Evolutionary conservation across 2,329 filamentous ascomycete genomes (phyloP), one percentile per base, ranked within the genome.

Genomic region (Claviceps sp.): DNA sequence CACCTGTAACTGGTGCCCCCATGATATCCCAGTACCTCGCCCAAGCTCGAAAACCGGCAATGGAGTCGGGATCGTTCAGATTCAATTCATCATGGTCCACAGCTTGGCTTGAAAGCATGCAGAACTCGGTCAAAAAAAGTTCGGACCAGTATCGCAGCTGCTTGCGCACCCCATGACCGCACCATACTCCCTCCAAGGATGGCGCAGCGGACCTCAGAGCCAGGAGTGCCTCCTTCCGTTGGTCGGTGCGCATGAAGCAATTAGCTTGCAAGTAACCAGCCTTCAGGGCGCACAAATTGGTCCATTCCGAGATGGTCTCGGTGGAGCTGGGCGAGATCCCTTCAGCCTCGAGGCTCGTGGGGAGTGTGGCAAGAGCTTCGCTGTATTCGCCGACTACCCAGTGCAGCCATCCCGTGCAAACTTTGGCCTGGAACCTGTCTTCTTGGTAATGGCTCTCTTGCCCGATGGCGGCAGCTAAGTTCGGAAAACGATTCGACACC

Each of bases 371-470:
- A 43, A 78, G 67, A 39, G 84, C 83, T 43, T 79, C 65, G 1
- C 71, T 72, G 56, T 85, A 85, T 58, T 94, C 85, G 37, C 80
- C 82, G 50, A 85, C 68, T 8, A 82, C 79, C 80, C 86, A 95
- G 62, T 94, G 82, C 60, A 95, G 74, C 86, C 89, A 94, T 51
- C 83, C 89, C 45, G 91, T 67, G 65, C 88, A 93, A 49, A 93
- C 82, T 54, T 81, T 83, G 36, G 88, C 90, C 67, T 95, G 88
- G 58, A 91, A 84, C 50, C 68, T 73, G 58, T 85, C 81, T 63
- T 83, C 76, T 13, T 67, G 64, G 56, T 74, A 68, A 7, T 62
- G 62, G 5, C 71, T 68, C 59, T 83, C 82, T 50, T 73, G 71
- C 6, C 82, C 79, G 58, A 86, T 78, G 16, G 75, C 78, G 43